Evolutionary conservation across 768 basidiomycete genomes (phyloP).

Genomic region (Suillus decipiens): DNA sequence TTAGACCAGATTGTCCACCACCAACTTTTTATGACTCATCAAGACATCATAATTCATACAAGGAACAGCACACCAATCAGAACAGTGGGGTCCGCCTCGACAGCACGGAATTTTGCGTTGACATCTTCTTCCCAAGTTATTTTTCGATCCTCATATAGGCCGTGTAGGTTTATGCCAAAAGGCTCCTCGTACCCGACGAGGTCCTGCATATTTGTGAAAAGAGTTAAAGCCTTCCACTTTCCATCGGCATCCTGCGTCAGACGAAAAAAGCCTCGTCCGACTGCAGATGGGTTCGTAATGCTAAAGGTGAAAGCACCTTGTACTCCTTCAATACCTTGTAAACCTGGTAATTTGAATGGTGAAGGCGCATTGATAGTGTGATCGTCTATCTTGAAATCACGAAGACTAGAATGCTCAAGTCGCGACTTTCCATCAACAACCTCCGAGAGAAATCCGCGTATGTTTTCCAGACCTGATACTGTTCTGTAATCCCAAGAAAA

Average conservation of each 20-base stretch:
- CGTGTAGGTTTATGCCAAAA: not conserved
- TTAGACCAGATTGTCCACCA: constrained; percentile 63
- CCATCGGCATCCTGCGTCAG: constrained; percentile 46
- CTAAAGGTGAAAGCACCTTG: constrained; percentile 1
- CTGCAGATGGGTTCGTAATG: not conserved
- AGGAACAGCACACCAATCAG: constrained; percentile 31
- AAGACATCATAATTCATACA: not conserved
- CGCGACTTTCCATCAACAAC: constrained; percentile 1
- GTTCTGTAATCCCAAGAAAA: constrained; percentile 1
- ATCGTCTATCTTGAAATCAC: constrained; percentile 5
- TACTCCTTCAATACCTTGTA: constrained; percentile 1
- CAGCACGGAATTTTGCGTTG: not conserved
- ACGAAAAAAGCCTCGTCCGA: constrained; percentile 43
- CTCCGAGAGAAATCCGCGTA: not conserved
- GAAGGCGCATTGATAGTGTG: not conserved
- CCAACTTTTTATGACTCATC: constrained; percentile 39
- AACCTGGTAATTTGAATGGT: not conserved
- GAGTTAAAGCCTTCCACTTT: constrained; percentile 55
- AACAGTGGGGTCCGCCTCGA: constrained; percentile 27
- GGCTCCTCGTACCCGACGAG: constrained; percentile 50
- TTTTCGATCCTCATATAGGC: not conserved
- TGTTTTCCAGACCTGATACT: not conserved
- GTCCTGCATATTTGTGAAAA: constrained; percentile 60
- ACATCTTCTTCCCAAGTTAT: constrained; percentile 1
- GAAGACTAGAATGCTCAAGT: not conserved